phyloP scores from a whole-genome alignment of 345 rosid genomes.

The Hibiscus trionum region DNA sequence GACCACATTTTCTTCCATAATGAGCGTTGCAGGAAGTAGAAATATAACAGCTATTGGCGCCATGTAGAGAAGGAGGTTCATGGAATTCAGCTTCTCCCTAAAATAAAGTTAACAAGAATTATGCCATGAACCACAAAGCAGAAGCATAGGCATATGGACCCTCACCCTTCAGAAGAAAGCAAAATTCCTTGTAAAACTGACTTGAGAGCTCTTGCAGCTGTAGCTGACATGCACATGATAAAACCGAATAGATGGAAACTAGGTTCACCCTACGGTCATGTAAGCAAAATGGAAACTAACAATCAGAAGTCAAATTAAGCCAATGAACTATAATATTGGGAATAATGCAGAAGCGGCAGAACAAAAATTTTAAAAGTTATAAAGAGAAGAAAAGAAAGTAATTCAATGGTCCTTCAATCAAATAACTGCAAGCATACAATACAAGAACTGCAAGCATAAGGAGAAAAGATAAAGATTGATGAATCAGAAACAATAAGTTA shows the following conservation, averaged over 20 bases:
- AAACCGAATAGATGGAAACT: slow-evolving; percentile 98
- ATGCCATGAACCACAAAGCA: neutral
- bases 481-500: neutral
- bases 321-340: neutral
- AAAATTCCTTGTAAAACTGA: slow-evolving; percentile 95
- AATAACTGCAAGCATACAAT: neutral
- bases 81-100: slow-evolving; percentile 98
- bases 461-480: neutral
- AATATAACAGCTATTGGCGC: slow-evolving; percentile 93
- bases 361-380: neutral
- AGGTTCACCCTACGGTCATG: slow-evolving; percentile 69
- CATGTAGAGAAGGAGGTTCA: slow-evolving; percentile 98
- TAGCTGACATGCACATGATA: slow-evolving; percentile 82
- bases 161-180: slow-evolving; percentile 99
- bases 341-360: neutral
- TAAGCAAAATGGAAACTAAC: neutral
- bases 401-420: neutral
- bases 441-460: neutral
- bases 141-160: neutral
- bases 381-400: neutral
- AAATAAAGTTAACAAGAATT: slow-evolving; percentile 11
- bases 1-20: slow-evolving; percentile 92
- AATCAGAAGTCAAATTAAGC: neutral
- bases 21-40: slow-evolving; percentile 85
- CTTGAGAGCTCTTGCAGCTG: slow-evolving; percentile 97